Base-by-base conservation (phyloP, 345 rosid genomes). In the Citrus inodora region DNA sequence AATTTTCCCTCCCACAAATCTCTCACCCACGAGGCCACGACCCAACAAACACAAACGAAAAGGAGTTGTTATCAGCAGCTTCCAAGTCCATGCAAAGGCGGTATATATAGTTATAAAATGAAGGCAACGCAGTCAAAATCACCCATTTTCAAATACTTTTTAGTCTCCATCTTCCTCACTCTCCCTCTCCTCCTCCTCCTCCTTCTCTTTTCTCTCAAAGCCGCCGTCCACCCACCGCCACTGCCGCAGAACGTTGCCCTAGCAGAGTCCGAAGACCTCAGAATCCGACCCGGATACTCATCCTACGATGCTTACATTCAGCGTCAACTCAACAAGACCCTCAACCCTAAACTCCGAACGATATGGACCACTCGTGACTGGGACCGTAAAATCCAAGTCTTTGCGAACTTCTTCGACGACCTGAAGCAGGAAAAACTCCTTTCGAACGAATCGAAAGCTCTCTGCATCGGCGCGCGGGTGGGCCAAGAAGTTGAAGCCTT, bases 401-500 rank as follows among this genome's bases (percentile, higher is more conserved):
- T 95, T 79, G 80, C 92, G 33, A 62, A 14, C 6, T 95, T 93
- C 84, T 95, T 95, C 78, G 37, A 76, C 3, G 74, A 72, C 42
- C 78, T 92, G 25, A 87, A 83, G 22, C 79, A 59, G 6, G 51
- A 73, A 1, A 74, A 69, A 28, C 86, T 92, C 64, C 83, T 95
- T 46, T 82, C 82, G 4, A 90, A 91, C 79, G 51, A 80, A 22
- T 95, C 95, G 0, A 92, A 86, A 46, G 81, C 97, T 25, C 87
- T 95, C 64, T 91, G 90, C 76, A 86, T 95, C 80, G 99, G 99
- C 0, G 98, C 98, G 0, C 85, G 98, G 0, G 94, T 93, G n/a
- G 99, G 99, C 0, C 98, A 95, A 78, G 97, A 95, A 80, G 98
- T 95, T 11, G 95, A 87, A 79, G 97, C 98, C n/a, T 72, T 93